These are phyloP conservation scores for Psilocybe sp. DNA, from an alignment of 768 basidiomycete genomes.

Conservation along the genomic window DNA sequence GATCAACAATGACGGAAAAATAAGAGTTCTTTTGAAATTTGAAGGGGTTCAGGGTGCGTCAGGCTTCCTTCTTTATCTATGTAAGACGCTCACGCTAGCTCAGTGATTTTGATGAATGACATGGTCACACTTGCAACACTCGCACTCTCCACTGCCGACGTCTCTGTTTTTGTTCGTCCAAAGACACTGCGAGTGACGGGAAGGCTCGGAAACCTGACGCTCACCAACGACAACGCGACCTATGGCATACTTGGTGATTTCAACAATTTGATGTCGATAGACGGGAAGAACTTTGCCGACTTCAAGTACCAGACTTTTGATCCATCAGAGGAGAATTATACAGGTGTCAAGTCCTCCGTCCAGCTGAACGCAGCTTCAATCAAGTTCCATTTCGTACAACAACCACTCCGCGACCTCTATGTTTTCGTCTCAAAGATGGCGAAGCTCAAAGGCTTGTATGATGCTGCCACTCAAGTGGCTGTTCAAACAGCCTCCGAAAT, in stretches of 20 bases:
- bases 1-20: slow-evolving; percentile 45
- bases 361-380: slow-evolving; percentile 85
- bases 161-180: slow-evolving; percentile 67
- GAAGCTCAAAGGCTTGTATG: slow-evolving; percentile 89
- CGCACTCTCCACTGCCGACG: slow-evolving; percentile 86
- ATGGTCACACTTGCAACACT: slow-evolving; percentile 75
- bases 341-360: slow-evolving; percentile 81
- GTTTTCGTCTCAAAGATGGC: slow-evolving; percentile 82
- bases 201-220: slow-evolving; percentile 76
- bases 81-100: background rate
- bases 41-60: slow-evolving; percentile 75
- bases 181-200: slow-evolving; percentile 78
- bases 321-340: slow-evolving; percentile 61
- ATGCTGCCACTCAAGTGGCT: slow-evolving; percentile 90
- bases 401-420: slow-evolving; percentile 87
- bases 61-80: background rate
- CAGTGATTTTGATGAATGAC: slow-evolving; percentile 79
- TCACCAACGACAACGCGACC: slow-evolving; percentile 68
- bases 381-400: slow-evolving; percentile 84
- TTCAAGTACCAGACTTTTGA: slow-evolving; percentile 93
- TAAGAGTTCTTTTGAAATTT: slow-evolving; percentile 78
- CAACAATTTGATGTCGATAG: slow-evolving; percentile 86
- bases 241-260: slow-evolving; percentile 60
- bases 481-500: slow-evolving; percentile 91
- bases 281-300: slow-evolving; percentile 91